Conservation (phyloP, 2,329 filamentous ascomycete species). For the Alternaria sp. region DNA sequence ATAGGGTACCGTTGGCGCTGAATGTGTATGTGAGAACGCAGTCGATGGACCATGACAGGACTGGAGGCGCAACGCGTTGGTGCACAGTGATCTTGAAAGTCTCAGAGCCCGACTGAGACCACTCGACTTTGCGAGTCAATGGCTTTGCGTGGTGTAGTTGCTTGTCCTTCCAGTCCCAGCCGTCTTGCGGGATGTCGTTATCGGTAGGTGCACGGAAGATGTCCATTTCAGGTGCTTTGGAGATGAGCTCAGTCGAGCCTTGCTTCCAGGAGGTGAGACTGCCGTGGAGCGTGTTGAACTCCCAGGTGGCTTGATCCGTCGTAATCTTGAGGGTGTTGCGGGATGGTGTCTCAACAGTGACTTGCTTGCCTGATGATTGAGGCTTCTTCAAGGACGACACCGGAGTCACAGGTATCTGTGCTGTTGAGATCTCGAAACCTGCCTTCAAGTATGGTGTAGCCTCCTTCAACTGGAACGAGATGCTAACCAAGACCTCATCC, state of each 20-base stretch:
- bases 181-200: conserved; percentile 64
- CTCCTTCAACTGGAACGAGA: conserved; percentile 45
- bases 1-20: conserved; percentile 52
- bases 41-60: conserved; percentile 62
- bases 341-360: conserved; percentile 32
- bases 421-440: conserved; percentile 47
- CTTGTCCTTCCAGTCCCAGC: conserved; percentile 62
- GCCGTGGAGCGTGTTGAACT: conserved; percentile 60
- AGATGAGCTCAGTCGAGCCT: conserved; percentile 39
- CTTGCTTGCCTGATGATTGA: conserved; percentile 52
- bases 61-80: conserved; percentile 63
- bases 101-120: conserved; percentile 41
- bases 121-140: conserved; percentile 36
- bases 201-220: conserved; percentile 72
- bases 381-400: conserved; percentile 16
- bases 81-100: conserved; percentile 51
- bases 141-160: conserved; percentile 36
- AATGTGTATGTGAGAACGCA: conserved; percentile 61
- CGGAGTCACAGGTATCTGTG: conserved; percentile 36
- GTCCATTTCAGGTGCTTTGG: conserved; percentile 50
- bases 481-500: conserved; percentile 25
- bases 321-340: conserved; percentile 31
- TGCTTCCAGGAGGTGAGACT: conserved; percentile 49
- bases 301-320: conserved; percentile 52
- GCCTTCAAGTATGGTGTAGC: conserved; percentile 38